Percentiles rank a stretch among this genome's conserved stretches.
Conservation (phyloP, 2,329 filamentous ascomycete species). For the Chaetomiaceae sp. region DNA sequence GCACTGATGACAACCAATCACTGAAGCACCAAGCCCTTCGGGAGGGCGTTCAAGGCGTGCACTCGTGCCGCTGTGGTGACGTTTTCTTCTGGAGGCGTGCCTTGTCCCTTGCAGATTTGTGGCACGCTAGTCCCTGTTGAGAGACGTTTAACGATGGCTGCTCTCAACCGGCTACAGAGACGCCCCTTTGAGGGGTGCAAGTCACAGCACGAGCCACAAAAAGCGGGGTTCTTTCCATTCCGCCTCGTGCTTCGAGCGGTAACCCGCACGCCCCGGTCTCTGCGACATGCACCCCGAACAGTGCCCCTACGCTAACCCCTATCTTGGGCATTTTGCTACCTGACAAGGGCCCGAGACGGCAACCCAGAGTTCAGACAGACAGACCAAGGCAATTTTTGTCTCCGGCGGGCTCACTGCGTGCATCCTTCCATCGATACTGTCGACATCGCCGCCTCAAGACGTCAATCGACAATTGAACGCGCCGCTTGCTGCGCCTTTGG, state of each 20-base stretch:
- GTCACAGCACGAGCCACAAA: slow-evolving; percentile 1
- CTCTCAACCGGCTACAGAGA: slow-evolving; percentile 10
- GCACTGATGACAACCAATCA: slow-evolving; percentile 11
- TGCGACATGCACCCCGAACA: slow-evolving; percentile 18
- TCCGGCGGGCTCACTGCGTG: not conserved
- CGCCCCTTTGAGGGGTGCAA: slow-evolving; percentile 2
- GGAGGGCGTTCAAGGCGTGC: not conserved
- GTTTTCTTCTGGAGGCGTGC: not conserved
- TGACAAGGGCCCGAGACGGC: slow-evolving; percentile 25
- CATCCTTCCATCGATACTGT: slow-evolving; percentile 8
- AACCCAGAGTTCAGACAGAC: slow-evolving; percentile 16
- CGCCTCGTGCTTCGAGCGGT: not conserved
- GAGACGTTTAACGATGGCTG: slow-evolving; percentile 10
- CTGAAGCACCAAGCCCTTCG: not conserved
- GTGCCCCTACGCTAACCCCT: slow-evolving; percentile 26
- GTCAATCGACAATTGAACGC: slow-evolving; percentile 5
- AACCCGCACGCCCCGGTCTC: slow-evolving; percentile 13
- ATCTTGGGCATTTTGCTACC: slow-evolving; percentile 28
- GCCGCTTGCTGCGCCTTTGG: slow-evolving; percentile 3
- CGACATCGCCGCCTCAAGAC: slow-evolving; percentile 9
- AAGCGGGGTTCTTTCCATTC: slow-evolving; percentile 8
- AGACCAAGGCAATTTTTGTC: slow-evolving; percentile 20
- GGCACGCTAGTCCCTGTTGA: slow-evolving; percentile 13
- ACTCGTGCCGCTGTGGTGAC: slow-evolving; percentile 1
- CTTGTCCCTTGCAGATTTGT: slow-evolving; percentile 26